Conservation (phyloP, 805 yeast genomes). For the Candida wancherniae region DNA sequence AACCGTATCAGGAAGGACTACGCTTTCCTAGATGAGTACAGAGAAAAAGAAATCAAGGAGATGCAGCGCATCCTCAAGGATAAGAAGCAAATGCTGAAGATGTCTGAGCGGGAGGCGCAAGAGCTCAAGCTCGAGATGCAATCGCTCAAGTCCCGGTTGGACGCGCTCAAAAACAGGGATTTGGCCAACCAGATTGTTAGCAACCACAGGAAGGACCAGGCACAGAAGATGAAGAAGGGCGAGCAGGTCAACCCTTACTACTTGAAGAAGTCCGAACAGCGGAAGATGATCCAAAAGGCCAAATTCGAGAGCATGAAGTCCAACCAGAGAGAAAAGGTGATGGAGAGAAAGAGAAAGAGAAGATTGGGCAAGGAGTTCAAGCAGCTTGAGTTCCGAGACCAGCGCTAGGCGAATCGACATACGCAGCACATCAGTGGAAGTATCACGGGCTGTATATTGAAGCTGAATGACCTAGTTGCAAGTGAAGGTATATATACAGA, state of each 20-base stretch:
- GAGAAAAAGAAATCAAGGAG: slow-evolving; percentile 64
- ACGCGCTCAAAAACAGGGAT: slow-evolving; percentile 68
- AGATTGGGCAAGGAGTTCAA: slow-evolving; percentile 76
- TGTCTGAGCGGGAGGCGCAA: slow-evolving; percentile 43
- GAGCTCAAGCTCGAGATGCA: slow-evolving; percentile 54
- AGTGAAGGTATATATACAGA: slow-evolving; percentile 4
- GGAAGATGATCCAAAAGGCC: slow-evolving; percentile 71
- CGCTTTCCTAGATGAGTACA: slow-evolving; percentile 79
- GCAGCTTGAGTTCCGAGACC: slow-evolving; percentile 35
- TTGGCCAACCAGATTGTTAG: slow-evolving; percentile 61
- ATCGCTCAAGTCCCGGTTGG: slow-evolving; percentile 62
- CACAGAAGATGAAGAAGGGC: slow-evolving; percentile 42
- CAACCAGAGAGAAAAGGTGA: slow-evolving; percentile 69
- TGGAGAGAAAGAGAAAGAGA: slow-evolving; percentile 85
- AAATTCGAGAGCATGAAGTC: slow-evolving; percentile 71
- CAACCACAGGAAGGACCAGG: slow-evolving; percentile 51
- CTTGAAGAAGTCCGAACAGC: slow-evolving; percentile 64
- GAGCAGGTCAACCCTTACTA: slow-evolving; percentile 50
- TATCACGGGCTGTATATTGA: slow-evolving; percentile 1
- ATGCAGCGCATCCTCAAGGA: slow-evolving; percentile 56
- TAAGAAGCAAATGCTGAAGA: slow-evolving; percentile 38
- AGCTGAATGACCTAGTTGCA: slow-evolving; percentile 3
- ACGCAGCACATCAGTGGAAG: too few species aligned
- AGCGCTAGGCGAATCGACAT: too few species aligned
- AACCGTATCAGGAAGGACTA: slow-evolving; percentile 68